These are phyloP conservation scores for Ascochyta clinopodiicola DNA, from an alignment of 2,329 filamentous ascomycete species.

Conservation along the genomic window DNA sequence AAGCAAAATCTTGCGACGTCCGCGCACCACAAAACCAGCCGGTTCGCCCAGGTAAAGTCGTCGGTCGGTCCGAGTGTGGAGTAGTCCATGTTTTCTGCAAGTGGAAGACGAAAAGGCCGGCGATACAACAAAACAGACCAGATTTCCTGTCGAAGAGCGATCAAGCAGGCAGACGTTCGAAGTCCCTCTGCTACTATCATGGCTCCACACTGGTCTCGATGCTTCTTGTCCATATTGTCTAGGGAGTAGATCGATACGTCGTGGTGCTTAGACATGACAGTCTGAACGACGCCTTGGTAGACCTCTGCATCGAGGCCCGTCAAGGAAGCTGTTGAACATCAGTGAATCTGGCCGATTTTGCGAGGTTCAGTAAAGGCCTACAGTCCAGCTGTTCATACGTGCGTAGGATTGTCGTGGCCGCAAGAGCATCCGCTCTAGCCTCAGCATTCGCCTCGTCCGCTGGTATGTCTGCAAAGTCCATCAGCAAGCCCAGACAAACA, in stretches of 20 bases:
- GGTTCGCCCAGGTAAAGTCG: slow-evolving; percentile 2
- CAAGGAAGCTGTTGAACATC: not conserved
- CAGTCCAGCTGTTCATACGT: slow-evolving; percentile 1
- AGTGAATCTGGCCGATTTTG: not conserved
- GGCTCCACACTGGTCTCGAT: not conserved
- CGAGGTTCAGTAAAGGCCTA: not conserved
- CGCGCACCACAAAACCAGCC: not conserved
- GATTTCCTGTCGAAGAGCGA: slow-evolving; percentile 2
- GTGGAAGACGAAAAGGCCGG: not conserved
- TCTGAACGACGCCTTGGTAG: not conserved
- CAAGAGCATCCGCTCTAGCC: not conserved
- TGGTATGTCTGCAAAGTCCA: slow-evolving; percentile 1
- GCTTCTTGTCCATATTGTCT: slow-evolving; percentile 2
- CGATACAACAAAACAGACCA: slow-evolving; percentile 4
- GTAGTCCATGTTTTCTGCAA: not conserved
- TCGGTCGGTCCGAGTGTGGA: not conserved
- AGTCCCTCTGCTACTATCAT: not conserved
- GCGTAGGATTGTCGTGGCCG: not conserved
- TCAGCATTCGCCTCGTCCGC: slow-evolving; percentile 1
- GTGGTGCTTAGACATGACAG: slow-evolving; percentile 2
- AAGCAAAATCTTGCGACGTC: slow-evolving; percentile 2
- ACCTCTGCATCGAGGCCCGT: slow-evolving; percentile 3
- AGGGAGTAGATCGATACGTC: slow-evolving; percentile 1
- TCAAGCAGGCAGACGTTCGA: not conserved
- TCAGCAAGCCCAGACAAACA: not conserved